Conservation (phyloP, 2,329 filamentous ascomycete genomes). For the Penicillium oxalicum region DNA sequence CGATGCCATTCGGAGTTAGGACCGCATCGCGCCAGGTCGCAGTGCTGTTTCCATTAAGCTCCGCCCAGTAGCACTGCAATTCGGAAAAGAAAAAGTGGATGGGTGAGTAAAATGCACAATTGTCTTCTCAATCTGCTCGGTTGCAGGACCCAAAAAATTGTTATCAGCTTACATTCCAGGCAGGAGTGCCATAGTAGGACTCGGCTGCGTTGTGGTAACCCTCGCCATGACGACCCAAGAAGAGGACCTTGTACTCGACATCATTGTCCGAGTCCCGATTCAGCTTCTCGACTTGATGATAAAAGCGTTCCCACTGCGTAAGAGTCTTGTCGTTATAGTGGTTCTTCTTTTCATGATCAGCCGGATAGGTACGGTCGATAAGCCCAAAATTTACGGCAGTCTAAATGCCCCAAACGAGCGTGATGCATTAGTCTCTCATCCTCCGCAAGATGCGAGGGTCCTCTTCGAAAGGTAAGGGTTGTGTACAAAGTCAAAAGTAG, state of each 20-base stretch:
- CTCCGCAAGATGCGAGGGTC: not conserved
- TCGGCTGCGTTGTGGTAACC: constrained; percentile 57
- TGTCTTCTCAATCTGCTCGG: not conserved
- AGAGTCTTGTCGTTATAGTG: constrained; percentile 19
- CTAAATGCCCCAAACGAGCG: constrained; percentile 15
- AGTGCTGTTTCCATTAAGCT: constrained; percentile 51
- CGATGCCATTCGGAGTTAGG: constrained; percentile 46
- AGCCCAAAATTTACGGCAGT: constrained; percentile 44
- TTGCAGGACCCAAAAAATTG: not conserved
- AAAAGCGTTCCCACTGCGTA: constrained; percentile 55
- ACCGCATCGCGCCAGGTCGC: constrained; percentile 53
- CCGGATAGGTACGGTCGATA: constrained; percentile 43
- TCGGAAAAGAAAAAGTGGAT: not conserved
- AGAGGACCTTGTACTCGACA: constrained; percentile 51
- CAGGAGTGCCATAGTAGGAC: constrained; percentile 51
- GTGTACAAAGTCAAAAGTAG: constrained; percentile 44
- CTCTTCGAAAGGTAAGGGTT: too few relatives aligned
- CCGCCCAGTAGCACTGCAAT: constrained; percentile 51
- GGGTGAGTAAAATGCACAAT: too few relatives aligned
- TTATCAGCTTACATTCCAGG: constrained; percentile 49
- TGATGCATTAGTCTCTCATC: not conserved
- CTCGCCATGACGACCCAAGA: constrained; percentile 55
- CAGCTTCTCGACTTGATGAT: constrained; percentile 43
- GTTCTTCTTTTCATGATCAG: constrained; percentile 26
- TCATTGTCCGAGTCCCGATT: constrained; percentile 37